Conservation (phyloP, 306 rosid genomes). For the Gastrolobium bilobum region DNA sequence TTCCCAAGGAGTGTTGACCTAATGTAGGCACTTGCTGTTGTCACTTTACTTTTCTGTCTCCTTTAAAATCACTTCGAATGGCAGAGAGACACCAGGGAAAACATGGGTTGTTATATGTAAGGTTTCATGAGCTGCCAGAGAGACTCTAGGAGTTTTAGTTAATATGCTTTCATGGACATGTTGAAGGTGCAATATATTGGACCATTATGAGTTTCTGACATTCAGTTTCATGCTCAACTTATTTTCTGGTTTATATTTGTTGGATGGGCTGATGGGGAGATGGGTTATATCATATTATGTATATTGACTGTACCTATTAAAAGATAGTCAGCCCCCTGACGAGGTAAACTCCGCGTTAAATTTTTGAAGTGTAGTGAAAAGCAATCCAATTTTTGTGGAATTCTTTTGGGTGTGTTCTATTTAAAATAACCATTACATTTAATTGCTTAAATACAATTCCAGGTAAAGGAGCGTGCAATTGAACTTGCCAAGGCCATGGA, state of each 20-base stretch:
- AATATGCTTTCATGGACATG: background rate
- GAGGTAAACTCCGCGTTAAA: background rate
- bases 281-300: background rate
- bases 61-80: too few relatives aligned
- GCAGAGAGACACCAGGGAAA: background rate
- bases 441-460: conserved; percentile 42
- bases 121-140: background rate
- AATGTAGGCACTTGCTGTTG: too few relatives aligned
- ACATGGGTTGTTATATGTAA: background rate
- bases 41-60: too few relatives aligned
- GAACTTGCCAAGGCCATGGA: conserved; percentile 94
- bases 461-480: conserved; percentile 86
- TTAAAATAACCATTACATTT: conserved; percentile 1
- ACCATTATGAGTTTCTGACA: background rate
- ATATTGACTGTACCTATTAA: background rate
- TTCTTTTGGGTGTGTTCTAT: conserved; percentile 26
- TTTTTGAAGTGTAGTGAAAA: background rate
- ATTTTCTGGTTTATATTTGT: background rate
- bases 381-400: conserved; percentile 27
- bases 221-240: background rate
- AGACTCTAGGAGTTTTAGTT: background rate
- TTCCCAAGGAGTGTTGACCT: too few relatives aligned
- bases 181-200: conserved; percentile 5
- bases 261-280: background rate
- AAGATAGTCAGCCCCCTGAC: background rate